Evolutionary conservation across 352 stramenopile species (phyloP), one percentile per base, ranked within the genome.

Genomic region (Globisporangium orthogonon): DNA sequence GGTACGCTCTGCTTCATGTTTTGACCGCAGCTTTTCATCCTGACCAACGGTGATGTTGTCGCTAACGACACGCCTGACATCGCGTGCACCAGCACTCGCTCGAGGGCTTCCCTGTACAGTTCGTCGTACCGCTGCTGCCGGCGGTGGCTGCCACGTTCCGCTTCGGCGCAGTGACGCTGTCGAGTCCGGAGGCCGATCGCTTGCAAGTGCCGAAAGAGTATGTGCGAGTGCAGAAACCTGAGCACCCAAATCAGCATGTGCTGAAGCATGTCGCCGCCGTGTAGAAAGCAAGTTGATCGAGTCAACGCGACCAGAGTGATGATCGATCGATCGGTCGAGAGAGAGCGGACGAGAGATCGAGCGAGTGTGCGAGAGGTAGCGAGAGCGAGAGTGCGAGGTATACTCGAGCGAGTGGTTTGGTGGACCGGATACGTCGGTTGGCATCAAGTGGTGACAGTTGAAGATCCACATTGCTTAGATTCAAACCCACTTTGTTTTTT

Each of bases 91-190:
- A 89, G 76, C 56, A 66, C 28, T 52, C 76, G 28, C 70, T 62
- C 10, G 67, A 81, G 7, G 78, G 74, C n/a, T 89, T 87, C 44
- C 78, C 78, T 10, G 76, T 89, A 15, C 74, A 89, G 58, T 89
- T 87, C 61, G 78, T 73, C 65, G 83, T 89, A 37, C 78, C 78
- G 4, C 47, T 89, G n/a, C 57, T 87, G 44, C 76, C 76, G 2
- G 87, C 78, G 4, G 61, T 87, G 40, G 80, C 74, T 2, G 78
- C 78, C 11, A 85, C 73, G 0, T 84, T 89, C 35, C 74, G 73
- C 14, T 89, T 86, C 50, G 59, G 78, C 45, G 40, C 57, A 18
- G 76, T 86, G 67, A 60, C 74, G 56, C 64, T 87, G 2, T 46
- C 60, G 61, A 71, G 59, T n/a, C 74, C 73, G 10, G 61, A 69